These are phyloP conservation scores for Botrytis deweyae DNA, from an alignment of 2,329 filamentous ascomycete genomes.

Conservation along the genomic window DNA sequence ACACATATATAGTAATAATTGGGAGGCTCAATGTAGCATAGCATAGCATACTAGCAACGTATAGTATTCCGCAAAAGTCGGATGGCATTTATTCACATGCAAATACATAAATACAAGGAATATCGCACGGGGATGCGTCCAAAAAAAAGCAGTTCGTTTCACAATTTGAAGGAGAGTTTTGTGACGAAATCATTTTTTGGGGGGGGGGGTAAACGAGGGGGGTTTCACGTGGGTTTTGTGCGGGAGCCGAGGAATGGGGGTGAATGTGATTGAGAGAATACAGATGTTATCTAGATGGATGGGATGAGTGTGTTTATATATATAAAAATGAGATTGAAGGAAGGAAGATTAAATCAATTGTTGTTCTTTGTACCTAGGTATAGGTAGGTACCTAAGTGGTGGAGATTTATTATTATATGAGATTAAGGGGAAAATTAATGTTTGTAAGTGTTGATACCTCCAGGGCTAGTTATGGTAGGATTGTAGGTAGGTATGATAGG, in stretches of 20 bases:
- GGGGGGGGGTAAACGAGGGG: not conserved
- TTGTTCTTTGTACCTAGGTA: too few relatives aligned
- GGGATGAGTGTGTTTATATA: too few relatives aligned
- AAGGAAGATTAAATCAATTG: too few relatives aligned
- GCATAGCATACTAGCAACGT: not conserved
- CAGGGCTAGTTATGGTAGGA: too few relatives aligned
- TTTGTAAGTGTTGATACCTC: too few relatives aligned
- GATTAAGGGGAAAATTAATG: too few relatives aligned
- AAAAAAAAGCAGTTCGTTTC: not conserved
- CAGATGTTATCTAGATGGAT: too few relatives aligned
- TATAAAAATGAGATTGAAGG: too few relatives aligned
- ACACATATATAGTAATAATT: conserved; percentile 9
- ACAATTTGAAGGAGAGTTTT: not conserved
- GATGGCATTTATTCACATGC: not conserved
- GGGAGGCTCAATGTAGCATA: conserved; percentile 2
- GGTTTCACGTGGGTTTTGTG: not conserved
- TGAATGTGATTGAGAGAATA: not conserved
- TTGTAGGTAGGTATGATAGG: too few relatives aligned
- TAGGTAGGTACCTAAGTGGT: too few relatives aligned
- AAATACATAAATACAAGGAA: not conserved
- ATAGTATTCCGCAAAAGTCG: not conserved
- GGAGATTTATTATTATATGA: too few relatives aligned
- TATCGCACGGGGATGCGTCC: not conserved
- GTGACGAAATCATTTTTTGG: not conserved
- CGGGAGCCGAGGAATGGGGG: not conserved